Evolutionary conservation across 2,329 filamentous ascomycete species (phyloP), one percentile per base, ranked within the genome.

Genomic region (Teratosphaeria nubilosa): DNA sequence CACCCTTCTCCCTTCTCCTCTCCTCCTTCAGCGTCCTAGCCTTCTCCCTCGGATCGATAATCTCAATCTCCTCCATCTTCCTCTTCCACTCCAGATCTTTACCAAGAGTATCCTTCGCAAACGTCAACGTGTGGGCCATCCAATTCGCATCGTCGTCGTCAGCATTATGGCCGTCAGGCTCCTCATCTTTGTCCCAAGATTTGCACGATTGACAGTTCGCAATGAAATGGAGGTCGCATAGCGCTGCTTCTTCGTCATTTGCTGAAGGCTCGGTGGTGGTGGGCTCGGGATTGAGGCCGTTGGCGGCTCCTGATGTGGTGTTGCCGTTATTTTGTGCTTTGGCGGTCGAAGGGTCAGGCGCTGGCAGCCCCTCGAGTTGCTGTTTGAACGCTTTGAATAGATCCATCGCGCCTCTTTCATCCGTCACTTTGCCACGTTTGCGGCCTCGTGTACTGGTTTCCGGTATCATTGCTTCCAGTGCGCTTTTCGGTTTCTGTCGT

Each of bases 181-280:
- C 80, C 45, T 82, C 77, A 27, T 83, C 86, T 62, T 88, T 84
- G 24, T 95, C 88, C 90, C 91, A 96, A 0, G 86, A 83, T 59
- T 83, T 85, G 72, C 94, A 99, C 51, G 90, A 96, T 6, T 53
- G 51, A 72, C 94, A 99, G 67, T 95, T 89, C 54, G 88, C 88
- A 62, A 99, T 95, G 73, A 97, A 99, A 72, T 99, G 94, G 37
- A 99, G 76, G 71, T 97, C 94, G 69, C 94, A 99, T 3, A 95
- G 79, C 54, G 81, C 81, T 2, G 84, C 86, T 70, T 95, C 90
- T 6, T 71, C 69, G 45, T 87, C 84, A 2, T 86, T 86, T 5
- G 30, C 31, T 11, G 41, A 11, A 20, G 80, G 79, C 61, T 60
- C 20, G 45, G 50, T 3, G 58, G 57, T 54, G 20, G 54, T 13